These are phyloP conservation scores for Helianthus annuus DNA, from an alignment of 129 eudicot species.

Conservation along the genomic window DNA sequence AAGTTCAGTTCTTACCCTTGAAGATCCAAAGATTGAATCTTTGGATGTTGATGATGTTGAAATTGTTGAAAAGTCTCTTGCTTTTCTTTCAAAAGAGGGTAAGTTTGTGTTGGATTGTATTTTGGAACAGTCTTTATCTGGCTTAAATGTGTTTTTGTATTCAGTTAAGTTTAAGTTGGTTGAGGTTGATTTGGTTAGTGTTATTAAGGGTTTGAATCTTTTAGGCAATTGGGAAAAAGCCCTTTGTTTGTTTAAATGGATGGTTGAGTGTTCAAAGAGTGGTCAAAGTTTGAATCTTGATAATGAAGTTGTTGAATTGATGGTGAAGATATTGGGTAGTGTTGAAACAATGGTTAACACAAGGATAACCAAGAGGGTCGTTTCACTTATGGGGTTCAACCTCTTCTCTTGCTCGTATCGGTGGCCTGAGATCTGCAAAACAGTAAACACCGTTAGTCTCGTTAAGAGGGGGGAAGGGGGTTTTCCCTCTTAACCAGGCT, in stretches of 20 bases:
- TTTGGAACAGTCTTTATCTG: constrained; percentile 48
- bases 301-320: constrained; percentile 57
- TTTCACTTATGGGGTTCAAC: too few relatives aligned
- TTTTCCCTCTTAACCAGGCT: too few relatives aligned
- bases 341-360: too few relatives aligned
- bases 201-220: constrained; percentile 74
- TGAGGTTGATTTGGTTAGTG: constrained; percentile 60
- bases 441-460: too few relatives aligned
- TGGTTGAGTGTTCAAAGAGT: constrained; percentile 37
- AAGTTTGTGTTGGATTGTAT: constrained; percentile 63
- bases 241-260: constrained; percentile 81
- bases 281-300: constrained; percentile 40
- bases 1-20: constrained; percentile 30
- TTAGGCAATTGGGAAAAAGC: constrained; percentile 70
- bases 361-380: too few relatives aligned
- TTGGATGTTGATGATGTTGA: constrained; percentile 7
- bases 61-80: constrained; percentile 32
- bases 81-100: constrained; percentile 56
- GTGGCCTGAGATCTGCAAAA: too few relatives aligned
- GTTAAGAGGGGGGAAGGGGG: too few relatives aligned
- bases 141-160: constrained; percentile 51
- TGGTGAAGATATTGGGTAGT: constrained; percentile 84
- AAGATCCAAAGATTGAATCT: constrained; percentile 29
- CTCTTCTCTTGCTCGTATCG: too few relatives aligned
- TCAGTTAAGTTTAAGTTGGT: constrained; percentile 54